Evolutionary conservation across 2,329 filamentous ascomycete species (phyloP), one percentile per base, ranked within the genome.

Genomic region (Venturia aucupariae): DNA sequence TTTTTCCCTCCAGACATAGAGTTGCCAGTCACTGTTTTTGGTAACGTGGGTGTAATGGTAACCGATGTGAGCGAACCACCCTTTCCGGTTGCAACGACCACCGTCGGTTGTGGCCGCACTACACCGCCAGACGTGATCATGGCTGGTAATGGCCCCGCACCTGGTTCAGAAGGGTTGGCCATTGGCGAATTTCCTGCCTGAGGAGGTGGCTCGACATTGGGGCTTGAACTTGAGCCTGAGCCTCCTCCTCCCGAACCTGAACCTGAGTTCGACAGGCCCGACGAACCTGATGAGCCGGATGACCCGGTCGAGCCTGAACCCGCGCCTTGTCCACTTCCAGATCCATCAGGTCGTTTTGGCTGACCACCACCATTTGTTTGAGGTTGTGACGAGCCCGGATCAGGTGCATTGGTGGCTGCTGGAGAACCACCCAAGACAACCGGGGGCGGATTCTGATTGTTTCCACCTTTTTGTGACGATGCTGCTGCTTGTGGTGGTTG

Each of bases 341-440:
- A 38, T 54, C 42, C 42, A n/a, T 48, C 61, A 15, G 61, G 61
- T 39, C 27, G 61, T 27, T 44, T 44, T 62, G 61, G 42, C 13
- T 62, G 61, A 46, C 35, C 42, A 54, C 35, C n/a, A 11, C 11
- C 27, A 51, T 62, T 62, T 8, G 61, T 6, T 24, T 35, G 35
- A 32, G 30, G 2, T 38, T 42, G 22, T 22, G 59, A 11, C 35
- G 59, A 46, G 38, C 38, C 59, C 19, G 38, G 8, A 24, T 48
- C 38, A 10, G 61, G 61, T 10, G 61, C 39, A 13, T 62, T 62
- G 44, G 41, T 35, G 4, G 39, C 35, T 46, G 22, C 32, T 46
- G 61, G 24, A 32, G 59, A 22, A 6, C 24, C 59, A 2, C 38
- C 59, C 24, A 32, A 27, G 38, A 44, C 59, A 41, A 32, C 35